phyloP scores from a whole-genome alignment of 345 rosid species.

The Dovyalis caffra region DNA sequence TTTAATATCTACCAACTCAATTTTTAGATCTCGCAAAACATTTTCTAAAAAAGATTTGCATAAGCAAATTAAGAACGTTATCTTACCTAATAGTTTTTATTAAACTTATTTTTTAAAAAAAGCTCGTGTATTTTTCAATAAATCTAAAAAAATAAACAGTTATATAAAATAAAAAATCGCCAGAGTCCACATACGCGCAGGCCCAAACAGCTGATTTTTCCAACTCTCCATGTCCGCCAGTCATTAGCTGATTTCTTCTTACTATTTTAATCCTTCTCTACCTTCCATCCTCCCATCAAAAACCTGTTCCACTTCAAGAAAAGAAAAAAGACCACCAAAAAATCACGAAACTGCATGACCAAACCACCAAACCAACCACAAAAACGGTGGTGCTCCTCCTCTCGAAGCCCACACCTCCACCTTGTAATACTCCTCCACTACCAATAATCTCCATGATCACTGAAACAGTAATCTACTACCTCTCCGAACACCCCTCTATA shows the following conservation, averaged over 20 bases:
- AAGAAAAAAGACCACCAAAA: neutral
- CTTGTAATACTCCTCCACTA: neutral
- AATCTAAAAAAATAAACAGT: too few species aligned
- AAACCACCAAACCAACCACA: neutral
- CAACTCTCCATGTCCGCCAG: neutral
- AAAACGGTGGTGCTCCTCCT: conserved; percentile 14
- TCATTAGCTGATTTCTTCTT: neutral
- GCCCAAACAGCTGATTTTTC: neutral
- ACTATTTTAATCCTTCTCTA: neutral
- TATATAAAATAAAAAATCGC: too few species aligned
- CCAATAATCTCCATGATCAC: neutral
- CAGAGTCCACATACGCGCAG: too few species aligned
- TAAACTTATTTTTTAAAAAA: too few species aligned
- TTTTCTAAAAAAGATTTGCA: too few species aligned
- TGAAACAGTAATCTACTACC: conserved; percentile 49
- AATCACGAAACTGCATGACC: neutral
- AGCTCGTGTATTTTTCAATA: too few species aligned
- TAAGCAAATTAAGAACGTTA: too few species aligned
- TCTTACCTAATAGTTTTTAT: too few species aligned
- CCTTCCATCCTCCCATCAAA: neutral
- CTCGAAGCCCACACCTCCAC: neutral
- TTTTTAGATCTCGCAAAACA: too few species aligned
- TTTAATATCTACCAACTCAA: too few species aligned
- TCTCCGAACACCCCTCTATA: conserved; percentile 76
- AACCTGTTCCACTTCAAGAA: too few species aligned